Conservation (phyloP, 805 yeast genomes). For the Saturnispora gosingensis region DNA sequence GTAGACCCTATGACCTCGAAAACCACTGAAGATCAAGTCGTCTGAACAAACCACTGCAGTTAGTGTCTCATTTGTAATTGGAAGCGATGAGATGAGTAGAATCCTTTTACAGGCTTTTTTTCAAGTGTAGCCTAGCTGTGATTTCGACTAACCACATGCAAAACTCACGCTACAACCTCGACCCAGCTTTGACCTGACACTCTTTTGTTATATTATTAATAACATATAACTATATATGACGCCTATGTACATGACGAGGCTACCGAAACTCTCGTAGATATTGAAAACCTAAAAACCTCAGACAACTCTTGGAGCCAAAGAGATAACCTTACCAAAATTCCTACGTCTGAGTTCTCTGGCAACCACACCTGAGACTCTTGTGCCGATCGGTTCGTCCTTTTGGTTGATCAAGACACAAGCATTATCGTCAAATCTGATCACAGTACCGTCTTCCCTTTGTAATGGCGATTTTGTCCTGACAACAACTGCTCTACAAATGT, state of each 20-base stretch:
- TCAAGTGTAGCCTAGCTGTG: too few species aligned
- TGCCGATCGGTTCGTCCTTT: constrained; percentile 84
- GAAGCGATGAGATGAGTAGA: too few species aligned
- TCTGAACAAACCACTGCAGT: too few species aligned
- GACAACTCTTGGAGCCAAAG: constrained; percentile 82
- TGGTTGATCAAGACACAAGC: constrained; percentile 94
- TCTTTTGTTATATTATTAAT: too few species aligned
- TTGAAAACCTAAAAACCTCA: constrained; percentile 18
- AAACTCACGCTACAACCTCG: too few species aligned
- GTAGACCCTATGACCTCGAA: too few species aligned
- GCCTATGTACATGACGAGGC: neutral
- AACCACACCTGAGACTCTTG: constrained; percentile 83
- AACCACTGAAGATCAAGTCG: too few species aligned
- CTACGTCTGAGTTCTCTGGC: constrained; percentile 82
- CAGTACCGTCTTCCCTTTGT: constrained; percentile 78
- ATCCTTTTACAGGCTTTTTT: too few species aligned
- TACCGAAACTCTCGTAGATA: neutral
- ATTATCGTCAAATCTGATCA: constrained; percentile 84
- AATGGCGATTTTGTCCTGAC: constrained; percentile 75
- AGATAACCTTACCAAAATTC: constrained; percentile 75
- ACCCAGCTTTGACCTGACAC: too few species aligned
- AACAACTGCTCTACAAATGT: constrained; percentile 89
- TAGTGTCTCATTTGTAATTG: too few species aligned
- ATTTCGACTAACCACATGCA: too few species aligned
- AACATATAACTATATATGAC: neutral